A percentile compares a stretch with the other conserved stretches of the same genome.
phyloP scores from a whole-genome alignment of 192 early-diverging fungal genomes.

The Gaertneriomyces sp. region DNA sequence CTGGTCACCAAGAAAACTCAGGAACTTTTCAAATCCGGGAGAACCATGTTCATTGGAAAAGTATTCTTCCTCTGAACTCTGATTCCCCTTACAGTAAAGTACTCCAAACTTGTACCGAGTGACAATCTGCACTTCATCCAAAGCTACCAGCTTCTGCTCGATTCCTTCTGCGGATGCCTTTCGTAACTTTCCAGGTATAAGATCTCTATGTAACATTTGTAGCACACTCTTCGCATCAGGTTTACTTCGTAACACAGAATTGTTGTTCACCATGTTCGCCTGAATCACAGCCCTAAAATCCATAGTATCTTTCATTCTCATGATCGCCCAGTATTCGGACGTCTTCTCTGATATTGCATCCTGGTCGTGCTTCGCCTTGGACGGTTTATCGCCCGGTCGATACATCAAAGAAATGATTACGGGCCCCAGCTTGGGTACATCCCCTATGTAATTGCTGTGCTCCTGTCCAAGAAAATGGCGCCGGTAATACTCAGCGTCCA shows the following conservation, averaged over 20 bases:
- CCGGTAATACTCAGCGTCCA: constrained; percentile 31
- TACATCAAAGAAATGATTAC: constrained; percentile 38
- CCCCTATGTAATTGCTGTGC: constrained; percentile 30
- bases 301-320: constrained; percentile 27
- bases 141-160: constrained; percentile 24
- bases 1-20: constrained; percentile 30
- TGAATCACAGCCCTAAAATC: constrained; percentile 11
- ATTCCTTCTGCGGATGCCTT: constrained; percentile 18
- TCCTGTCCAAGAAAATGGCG: constrained; percentile 29
- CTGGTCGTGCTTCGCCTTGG: neutral
- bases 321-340: constrained; percentile 22
- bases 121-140: constrained; percentile 36
- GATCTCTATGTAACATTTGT: constrained; percentile 29
- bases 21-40: constrained; percentile 35
- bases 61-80: constrained; percentile 43
- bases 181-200: constrained; percentile 30
- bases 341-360: neutral
- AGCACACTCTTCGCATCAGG: constrained; percentile 21
- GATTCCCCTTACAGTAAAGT: constrained; percentile 29
- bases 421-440: constrained; percentile 25
- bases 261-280: constrained; percentile 8
- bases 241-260: constrained; percentile 22
- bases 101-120: constrained; percentile 41
- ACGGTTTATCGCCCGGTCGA: neutral
- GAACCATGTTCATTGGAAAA: constrained; percentile 43